Conservation (phyloP, 805 yeast genomes). For the Ogataea corticis region DNA sequence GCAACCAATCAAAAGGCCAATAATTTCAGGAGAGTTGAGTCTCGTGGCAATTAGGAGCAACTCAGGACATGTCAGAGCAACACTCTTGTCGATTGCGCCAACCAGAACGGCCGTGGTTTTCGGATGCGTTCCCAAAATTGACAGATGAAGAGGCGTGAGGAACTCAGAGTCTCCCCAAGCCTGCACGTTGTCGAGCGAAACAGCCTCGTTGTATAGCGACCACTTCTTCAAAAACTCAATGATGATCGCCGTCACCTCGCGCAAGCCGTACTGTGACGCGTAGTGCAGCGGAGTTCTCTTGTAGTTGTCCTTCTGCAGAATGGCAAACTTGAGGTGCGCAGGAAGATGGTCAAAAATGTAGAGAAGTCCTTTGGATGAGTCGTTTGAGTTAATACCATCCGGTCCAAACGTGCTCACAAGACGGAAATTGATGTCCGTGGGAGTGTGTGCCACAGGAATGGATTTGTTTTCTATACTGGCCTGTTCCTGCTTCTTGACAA, state of each 20-base stretch:
- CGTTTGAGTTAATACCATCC: slow-evolving; percentile 62
- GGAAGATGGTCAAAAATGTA: slow-evolving; percentile 61
- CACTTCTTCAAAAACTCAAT: slow-evolving; percentile 58
- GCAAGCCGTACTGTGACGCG: slow-evolving; percentile 83
- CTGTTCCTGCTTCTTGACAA: slow-evolving; percentile 33
- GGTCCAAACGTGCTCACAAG: slow-evolving; percentile 57
- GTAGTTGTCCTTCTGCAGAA: slow-evolving; percentile 72
- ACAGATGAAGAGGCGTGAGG: slow-evolving; percentile 78
- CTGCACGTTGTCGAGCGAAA: slow-evolving; percentile 55
- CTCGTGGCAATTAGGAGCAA: slow-evolving; percentile 68
- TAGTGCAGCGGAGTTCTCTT: slow-evolving; percentile 87
- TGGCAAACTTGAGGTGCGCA: slow-evolving; percentile 49
- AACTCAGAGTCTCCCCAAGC: slow-evolving; percentile 79
- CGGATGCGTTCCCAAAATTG: slow-evolving; percentile 83
- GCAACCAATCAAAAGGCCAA: slow-evolving; percentile 51
- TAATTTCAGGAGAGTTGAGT: slow-evolving; percentile 57
- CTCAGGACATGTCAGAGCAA: slow-evolving; percentile 49
- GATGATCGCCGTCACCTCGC: slow-evolving; percentile 57
- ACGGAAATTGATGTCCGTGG: slow-evolving; percentile 49
- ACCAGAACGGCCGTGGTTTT: slow-evolving; percentile 65
- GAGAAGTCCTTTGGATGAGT: slow-evolving; percentile 56
- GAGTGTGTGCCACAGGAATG: slow-evolving; percentile 39
- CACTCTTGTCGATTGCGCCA: slow-evolving; percentile 39
- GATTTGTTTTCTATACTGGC: slow-evolving; percentile 19
- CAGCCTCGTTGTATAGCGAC: slow-evolving; percentile 51